Evolutionary conservation across 805 yeast species (phyloP).

Genomic region (Cyberlindnera maritima): DNA sequence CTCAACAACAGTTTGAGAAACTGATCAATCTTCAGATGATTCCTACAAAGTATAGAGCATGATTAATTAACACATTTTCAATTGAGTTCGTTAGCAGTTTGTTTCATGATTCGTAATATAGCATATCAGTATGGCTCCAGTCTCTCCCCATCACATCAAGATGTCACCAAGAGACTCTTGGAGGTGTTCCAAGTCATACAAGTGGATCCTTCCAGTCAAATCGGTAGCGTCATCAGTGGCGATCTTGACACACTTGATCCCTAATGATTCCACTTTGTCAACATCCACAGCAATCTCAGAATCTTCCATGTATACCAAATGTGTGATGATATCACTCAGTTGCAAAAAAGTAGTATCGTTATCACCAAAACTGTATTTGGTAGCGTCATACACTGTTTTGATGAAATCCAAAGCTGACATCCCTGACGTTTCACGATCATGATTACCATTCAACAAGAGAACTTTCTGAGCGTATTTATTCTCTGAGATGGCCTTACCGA

Average conservation of each 20-base stretch:
- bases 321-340: slow-evolving; percentile 57
- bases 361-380: slow-evolving; percentile 44
- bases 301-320: slow-evolving; percentile 52
- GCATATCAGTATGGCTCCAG: too few relatives aligned
- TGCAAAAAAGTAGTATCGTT: slow-evolving; percentile 12
- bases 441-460: slow-evolving; percentile 66
- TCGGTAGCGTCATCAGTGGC: slow-evolving; percentile 20
- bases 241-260: slow-evolving; percentile 47
- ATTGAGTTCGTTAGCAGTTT: too few relatives aligned
- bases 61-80: not conserved
- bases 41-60: slow-evolving; percentile 34
- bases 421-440: slow-evolving; percentile 78
- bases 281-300: slow-evolving; percentile 51
- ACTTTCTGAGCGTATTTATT: slow-evolving; percentile 44
- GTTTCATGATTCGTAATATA: too few relatives aligned
- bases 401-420: slow-evolving; percentile 61
- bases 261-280: slow-evolving; percentile 36
- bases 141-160: too few relatives aligned
- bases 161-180: slow-evolving; percentile 26
- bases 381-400: slow-evolving; percentile 51
- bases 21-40: slow-evolving; percentile 36
- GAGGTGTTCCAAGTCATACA: slow-evolving; percentile 44
- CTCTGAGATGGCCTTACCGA: slow-evolving; percentile 55
- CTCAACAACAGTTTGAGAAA: slow-evolving; percentile 38
- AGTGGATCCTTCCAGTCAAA: slow-evolving; percentile 21